Evolutionary conservation across 805 yeast genomes (phyloP).

Genomic region (Saturnispora quitensis): DNA sequence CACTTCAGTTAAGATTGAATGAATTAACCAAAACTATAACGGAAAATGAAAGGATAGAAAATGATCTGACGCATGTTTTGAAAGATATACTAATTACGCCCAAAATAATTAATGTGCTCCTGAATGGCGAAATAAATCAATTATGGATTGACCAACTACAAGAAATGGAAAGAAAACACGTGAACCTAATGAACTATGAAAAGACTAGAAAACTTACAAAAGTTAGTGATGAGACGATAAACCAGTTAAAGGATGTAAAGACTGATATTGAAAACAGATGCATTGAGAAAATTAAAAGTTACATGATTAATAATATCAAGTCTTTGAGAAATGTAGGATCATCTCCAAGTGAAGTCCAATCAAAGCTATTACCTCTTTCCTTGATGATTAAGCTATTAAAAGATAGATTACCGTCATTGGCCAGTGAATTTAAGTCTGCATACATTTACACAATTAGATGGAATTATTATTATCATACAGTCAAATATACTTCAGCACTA

Average conservation of each 20-base stretch:
- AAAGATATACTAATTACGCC: conserved; percentile 73
- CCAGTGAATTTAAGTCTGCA: conserved; percentile 66
- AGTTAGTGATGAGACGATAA: conserved; percentile 14
- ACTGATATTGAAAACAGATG: conserved; percentile 50
- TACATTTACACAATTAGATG: conserved; percentile 85
- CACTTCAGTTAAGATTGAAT: conserved; percentile 45
- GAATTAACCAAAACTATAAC: conserved; percentile 39
- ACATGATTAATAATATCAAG: conserved; percentile 55
- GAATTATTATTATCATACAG: conserved; percentile 79
- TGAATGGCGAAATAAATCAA: conserved; percentile 46
- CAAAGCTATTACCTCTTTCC: conserved; percentile 49
- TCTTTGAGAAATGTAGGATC: conserved; percentile 52
- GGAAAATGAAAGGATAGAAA: conserved; percentile 39
- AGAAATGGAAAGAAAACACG: conserved; percentile 31
- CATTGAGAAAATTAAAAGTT: conserved; percentile 69
- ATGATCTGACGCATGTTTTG: conserved; percentile 61
- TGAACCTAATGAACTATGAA: conserved; percentile 51
- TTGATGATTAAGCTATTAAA: conserved; percentile 53
- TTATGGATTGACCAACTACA: conserved; percentile 58
- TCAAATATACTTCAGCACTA: conserved; percentile 64
- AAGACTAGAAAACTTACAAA: conserved; percentile 27
- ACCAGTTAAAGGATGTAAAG: conserved; percentile 29
- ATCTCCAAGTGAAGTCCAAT: conserved; percentile 71
- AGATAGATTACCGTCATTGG: conserved; percentile 48
- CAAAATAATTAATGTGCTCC: conserved; percentile 46